These are phyloP conservation scores for Alloteropsis angusta DNA, from an alignment of 202 grass and related monocot genomes.

Conservation along the genomic window DNA sequence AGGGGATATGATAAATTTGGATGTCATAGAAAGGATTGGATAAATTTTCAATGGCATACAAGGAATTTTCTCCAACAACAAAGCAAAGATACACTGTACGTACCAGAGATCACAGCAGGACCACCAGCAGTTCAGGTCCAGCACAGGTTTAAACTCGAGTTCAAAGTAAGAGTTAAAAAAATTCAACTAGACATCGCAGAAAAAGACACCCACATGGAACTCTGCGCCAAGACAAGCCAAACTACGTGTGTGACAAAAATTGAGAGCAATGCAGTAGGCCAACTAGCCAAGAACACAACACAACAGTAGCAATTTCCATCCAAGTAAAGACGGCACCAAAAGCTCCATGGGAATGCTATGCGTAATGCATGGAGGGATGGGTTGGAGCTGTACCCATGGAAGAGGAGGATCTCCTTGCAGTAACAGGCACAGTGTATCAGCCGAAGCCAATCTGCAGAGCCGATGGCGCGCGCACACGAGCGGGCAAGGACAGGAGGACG, in stretches of 20 bases:
- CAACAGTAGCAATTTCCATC: background rate
- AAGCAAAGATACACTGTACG: background rate
- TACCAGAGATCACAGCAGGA: background rate
- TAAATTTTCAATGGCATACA: too few relatives aligned
- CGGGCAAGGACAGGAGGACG: background rate
- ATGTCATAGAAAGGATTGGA: too few relatives aligned
- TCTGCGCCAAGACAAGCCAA: background rate
- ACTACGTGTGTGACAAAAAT: background rate
- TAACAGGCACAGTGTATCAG: background rate
- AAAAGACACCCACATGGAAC: background rate
- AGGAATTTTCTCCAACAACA: too few relatives aligned
- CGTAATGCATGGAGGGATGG: background rate
- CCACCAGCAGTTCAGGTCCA: background rate
- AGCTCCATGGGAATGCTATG: background rate
- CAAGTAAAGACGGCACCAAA: background rate
- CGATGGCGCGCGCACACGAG: conserved; percentile 18
- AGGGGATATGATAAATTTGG: too few relatives aligned
- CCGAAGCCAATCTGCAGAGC: conserved; percentile 5
- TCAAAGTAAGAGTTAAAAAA: background rate
- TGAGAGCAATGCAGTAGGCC: background rate
- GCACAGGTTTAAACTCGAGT: background rate
- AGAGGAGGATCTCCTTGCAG: background rate
- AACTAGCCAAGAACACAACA: too few relatives aligned
- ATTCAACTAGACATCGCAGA: background rate
- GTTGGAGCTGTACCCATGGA: conserved; percentile 24